Conservation (phyloP, 73 alveolate species). For the Urostyla sp. region DNA sequence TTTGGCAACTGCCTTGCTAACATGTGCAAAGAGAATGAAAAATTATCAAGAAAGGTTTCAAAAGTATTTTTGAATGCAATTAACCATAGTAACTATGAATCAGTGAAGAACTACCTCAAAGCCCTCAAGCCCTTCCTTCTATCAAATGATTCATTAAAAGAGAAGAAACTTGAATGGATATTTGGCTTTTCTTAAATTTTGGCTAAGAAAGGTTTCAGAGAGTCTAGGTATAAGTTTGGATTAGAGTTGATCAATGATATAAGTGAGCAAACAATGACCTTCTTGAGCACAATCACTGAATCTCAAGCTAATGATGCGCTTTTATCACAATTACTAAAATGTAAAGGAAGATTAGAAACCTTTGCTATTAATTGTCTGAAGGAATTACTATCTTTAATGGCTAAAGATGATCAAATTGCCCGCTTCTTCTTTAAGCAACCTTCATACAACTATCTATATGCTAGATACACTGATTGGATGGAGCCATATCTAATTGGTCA, state of each 20-base stretch:
- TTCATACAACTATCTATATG: slow-evolving; percentile 72
- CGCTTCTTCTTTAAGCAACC: slow-evolving; percentile 43
- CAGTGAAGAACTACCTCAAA: slow-evolving; percentile 62
- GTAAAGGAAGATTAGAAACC: slow-evolving; percentile 66
- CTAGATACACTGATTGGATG: slow-evolving; percentile 75
- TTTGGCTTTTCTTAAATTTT: slow-evolving; percentile 58
- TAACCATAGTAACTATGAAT: slow-evolving; percentile 60
- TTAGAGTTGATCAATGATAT: neutral
- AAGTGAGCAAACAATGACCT: slow-evolving; percentile 51
- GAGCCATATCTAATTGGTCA: slow-evolving; percentile 61
- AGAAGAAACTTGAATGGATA: slow-evolving; percentile 71
- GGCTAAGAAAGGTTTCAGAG: slow-evolving; percentile 17
- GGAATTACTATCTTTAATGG: slow-evolving; percentile 59
- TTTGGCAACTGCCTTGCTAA: slow-evolving; percentile 66
- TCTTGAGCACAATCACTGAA: slow-evolving; percentile 38
- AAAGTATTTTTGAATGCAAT: slow-evolving; percentile 68
- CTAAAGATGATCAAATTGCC: slow-evolving; percentile 53
- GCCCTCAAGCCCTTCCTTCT: slow-evolving; percentile 65
- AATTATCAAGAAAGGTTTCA: slow-evolving; percentile 56
- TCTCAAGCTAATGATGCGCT: slow-evolving; percentile 32
- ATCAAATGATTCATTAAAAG: slow-evolving; percentile 55
- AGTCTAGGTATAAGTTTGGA: slow-evolving; percentile 41
- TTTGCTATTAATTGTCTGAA: slow-evolving; percentile 51
- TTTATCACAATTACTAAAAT: slow-evolving; percentile 54
- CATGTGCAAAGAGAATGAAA: slow-evolving; percentile 58